Base-by-base conservation (phyloP, 257 asterid species). In the Forsythia viridissima region DNA sequence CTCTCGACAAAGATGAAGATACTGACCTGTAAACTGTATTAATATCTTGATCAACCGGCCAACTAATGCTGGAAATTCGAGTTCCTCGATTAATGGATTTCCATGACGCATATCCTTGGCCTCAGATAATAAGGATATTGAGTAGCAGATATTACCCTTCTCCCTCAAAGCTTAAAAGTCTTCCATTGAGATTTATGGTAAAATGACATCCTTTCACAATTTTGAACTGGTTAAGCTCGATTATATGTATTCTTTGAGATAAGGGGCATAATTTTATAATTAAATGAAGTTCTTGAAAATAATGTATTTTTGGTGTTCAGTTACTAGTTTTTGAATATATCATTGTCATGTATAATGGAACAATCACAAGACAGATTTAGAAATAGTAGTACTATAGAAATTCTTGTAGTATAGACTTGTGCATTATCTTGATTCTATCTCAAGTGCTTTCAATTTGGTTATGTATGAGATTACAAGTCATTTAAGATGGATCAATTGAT, bases 1-100 rank as follows among this genome's bases (percentile, higher is more conserved):
- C 97, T 5, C 73, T 95, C 82, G 97, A 95, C 86, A 90, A 87
- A 74, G 84, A 88, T 70, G 88, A 85, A 70, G 90, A 88, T 1
- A 75, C 85, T 21, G 82, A 76, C 81, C 65, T 30, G 41, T 87
- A 74, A 84, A 67, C 76, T 71, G 34, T 30, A 21, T 34, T n/a
- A 55, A 16, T 21, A 8, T n/a, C 18, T 70, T 70, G 2, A 44
- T 70, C 51, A 40, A 40, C 51, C n/a, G 15, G 48, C 12, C 40
- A 24, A 16, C 4, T 37, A 21, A 61, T 20, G 34, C 34, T 61
- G 61, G 57, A 75, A 40, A 30, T 7, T 6, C 36, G 55, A 34
- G 51, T 36, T 66, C 24, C 43, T 55, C 30, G 65, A 34, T 6
- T 44, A 16, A 21, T 67, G 43, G 65, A 55, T 55, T 8, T 30